Percentiles rank a stretch among this genome's conserved stretches.
These are phyloP conservation scores for Trypanosoma caninum DNA, from an alignment of 208 protist genomes.

Conservation along the genomic window DNA sequence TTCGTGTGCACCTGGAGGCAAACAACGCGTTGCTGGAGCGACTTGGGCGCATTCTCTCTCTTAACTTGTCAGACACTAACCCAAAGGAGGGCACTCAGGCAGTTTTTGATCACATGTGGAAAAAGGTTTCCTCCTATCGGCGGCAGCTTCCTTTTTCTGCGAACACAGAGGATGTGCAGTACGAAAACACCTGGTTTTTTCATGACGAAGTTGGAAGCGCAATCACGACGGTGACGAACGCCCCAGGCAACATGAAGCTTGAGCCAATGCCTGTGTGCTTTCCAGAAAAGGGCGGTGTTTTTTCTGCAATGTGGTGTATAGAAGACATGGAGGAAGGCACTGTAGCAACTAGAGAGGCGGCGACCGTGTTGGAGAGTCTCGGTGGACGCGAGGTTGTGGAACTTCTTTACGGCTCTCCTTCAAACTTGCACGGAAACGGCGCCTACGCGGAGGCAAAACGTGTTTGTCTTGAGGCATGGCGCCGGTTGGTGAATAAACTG, in stretches of 20 bases:
- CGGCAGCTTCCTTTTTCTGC: conserved; percentile 17
- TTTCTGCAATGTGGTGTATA: conserved; percentile 53
- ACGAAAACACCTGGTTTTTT: conserved; percentile 38
- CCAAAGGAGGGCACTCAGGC: conserved; percentile 13
- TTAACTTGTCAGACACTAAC: conserved; percentile 6
- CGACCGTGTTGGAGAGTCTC: conserved; percentile 25
- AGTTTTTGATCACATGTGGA: conserved; percentile 44
- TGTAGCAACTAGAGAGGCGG: conserved; percentile 23
- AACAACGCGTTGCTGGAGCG: conserved; percentile 31
- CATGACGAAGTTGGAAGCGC: conserved; percentile 58
- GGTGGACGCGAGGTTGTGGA: conserved; percentile 21
- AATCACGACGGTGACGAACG: conserved; percentile 25
- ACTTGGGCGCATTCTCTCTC: conserved; percentile 28
- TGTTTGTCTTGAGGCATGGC: conserved; percentile 27
- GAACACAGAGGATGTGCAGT: conserved; percentile 18
- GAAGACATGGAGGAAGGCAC: conserved; percentile 33
- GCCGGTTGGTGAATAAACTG: conserved; percentile 11
- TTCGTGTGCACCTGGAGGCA: conserved; percentile 29
- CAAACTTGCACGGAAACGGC: conserved; percentile 16
- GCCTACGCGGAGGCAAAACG: conserved; percentile 18
- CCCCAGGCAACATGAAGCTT: conserved; percentile 35
- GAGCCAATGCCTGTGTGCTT: conserved; percentile 48
- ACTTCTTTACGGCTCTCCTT: conserved; percentile 29
- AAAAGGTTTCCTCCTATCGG: conserved; percentile 30
- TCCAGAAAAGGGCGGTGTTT: conserved; percentile 33